These are phyloP conservation scores for Schizonepeta tenuifolia DNA, from an alignment of 257 asterid genomes.

Conservation along the genomic window DNA sequence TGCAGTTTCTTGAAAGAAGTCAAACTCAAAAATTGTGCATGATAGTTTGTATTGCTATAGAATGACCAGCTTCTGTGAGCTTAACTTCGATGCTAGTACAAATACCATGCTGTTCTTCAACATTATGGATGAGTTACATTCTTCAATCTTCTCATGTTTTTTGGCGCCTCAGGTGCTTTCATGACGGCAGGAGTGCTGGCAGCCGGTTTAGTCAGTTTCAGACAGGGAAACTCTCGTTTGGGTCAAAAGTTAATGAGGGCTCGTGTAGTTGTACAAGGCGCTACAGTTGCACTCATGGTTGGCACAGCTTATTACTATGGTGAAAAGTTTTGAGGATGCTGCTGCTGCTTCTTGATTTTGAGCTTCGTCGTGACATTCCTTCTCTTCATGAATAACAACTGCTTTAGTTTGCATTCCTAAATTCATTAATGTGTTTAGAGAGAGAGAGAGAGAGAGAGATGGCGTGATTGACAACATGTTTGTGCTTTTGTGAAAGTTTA, in stretches of 20 bases:
- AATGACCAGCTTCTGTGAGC: too few species aligned
- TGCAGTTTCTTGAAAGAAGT: not conserved
- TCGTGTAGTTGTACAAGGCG: slow-evolving; percentile 98
- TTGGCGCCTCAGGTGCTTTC: slow-evolving; percentile 72
- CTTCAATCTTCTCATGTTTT: not conserved
- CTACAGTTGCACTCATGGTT: slow-evolving; percentile 92
- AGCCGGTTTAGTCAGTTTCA: slow-evolving; percentile 89
- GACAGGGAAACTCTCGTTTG: slow-evolving; percentile 74
- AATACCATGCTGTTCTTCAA: not conserved
- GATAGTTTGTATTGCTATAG: too few species aligned
- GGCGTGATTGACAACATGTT: not conserved
- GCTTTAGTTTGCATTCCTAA: not conserved
- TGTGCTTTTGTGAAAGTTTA: not conserved
- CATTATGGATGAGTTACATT: slow-evolving; percentile 3
- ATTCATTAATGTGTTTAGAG: not conserved
- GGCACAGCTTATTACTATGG: slow-evolving; percentile 95
- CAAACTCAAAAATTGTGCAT: not conserved
- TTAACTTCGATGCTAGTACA: not conserved
- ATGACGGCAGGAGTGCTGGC: slow-evolving; percentile 92
- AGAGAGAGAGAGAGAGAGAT: slow-evolving; percentile 18
- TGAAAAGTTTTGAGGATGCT: slow-evolving; percentile 45
- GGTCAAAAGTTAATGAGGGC: slow-evolving; percentile 98
- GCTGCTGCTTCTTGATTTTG: not conserved
- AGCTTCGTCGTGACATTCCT: not conserved
- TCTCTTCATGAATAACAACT: slow-evolving; percentile 8